Conservation (phyloP, 352 stramenopile genomes). For the Globisporangium alternatum region DNA sequence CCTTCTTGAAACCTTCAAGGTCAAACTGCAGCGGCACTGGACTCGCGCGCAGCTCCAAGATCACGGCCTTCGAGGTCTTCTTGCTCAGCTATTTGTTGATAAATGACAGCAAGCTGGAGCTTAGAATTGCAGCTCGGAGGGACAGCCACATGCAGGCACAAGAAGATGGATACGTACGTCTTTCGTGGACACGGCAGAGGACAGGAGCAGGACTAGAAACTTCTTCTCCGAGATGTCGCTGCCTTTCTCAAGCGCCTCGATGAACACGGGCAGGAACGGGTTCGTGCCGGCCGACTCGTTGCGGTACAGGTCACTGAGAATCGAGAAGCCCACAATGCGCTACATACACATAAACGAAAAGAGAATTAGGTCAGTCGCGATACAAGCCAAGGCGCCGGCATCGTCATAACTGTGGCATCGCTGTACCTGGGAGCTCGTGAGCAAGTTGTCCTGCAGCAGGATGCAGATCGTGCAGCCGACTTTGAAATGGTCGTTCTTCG, state of each 20-base stretch:
- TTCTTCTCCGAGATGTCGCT: slow-evolving; percentile 77
- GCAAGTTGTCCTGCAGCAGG: slow-evolving; percentile 88
- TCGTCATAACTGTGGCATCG: not conserved
- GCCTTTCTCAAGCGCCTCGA: slow-evolving; percentile 76
- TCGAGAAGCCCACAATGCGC: slow-evolving; percentile 85
- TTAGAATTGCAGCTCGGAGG: slow-evolving; percentile 12
- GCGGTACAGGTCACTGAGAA: slow-evolving; percentile 83
- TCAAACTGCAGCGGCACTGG: slow-evolving; percentile 53
- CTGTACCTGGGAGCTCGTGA: slow-evolving; percentile 84
- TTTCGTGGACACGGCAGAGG: slow-evolving; percentile 34
- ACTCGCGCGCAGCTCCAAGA: slow-evolving; percentile 60
- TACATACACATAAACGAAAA: slow-evolving; percentile 21
- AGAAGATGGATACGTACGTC: slow-evolving; percentile 38
- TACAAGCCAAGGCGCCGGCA: not conserved
- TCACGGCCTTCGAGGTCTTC: slow-evolving; percentile 73
- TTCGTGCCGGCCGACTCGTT: slow-evolving; percentile 78
- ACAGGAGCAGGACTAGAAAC: slow-evolving; percentile 71
- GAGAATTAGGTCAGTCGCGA: not conserved
- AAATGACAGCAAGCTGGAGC: slow-evolving; percentile 11
- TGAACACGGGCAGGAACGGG: slow-evolving; percentile 86
- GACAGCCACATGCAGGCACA: not conserved
- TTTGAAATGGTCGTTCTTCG: slow-evolving; percentile 90
- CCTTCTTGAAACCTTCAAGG: slow-evolving; percentile 53
- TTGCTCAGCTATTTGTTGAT: slow-evolving; percentile 34
- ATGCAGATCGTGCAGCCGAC: slow-evolving; percentile 90